Evolutionary conservation across 169 alveolate species (phyloP), one percentile per base, ranked within the genome.

Genomic region (Plasmodium gonderi): DNA sequence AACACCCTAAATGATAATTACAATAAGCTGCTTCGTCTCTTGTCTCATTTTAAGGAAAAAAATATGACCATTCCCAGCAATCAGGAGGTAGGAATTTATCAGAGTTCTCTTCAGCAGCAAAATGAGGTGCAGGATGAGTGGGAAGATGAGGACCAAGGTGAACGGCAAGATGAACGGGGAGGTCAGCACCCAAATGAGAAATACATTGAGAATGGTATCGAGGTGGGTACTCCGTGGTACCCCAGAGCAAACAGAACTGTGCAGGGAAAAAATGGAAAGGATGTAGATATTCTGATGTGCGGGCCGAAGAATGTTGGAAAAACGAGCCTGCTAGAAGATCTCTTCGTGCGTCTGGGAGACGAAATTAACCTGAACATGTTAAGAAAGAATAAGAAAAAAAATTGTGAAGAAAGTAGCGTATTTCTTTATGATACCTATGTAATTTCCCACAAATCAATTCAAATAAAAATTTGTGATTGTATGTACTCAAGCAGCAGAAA

Each of bases 301-400:
- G 96, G 96, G 2, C 94, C 96, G 1, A 76, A 80, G 47, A 54
- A 36, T 0, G 96, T 93, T 17, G 96, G 96, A 7, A 93, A 93
- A 60, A 93, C 94, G 6, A 87, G 93, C 33, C 47, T 87, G 20
- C 0, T 87, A 23, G 93, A 87, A 51, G 93, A 87, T 60, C 72
- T 87, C n/a, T 87, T 87, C 31, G 93, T 87, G 2, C 64, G 93
- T 1, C 40, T 87, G 2, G 93, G 93, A 26, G 93, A 87, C n/a
- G 93, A 87, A 76, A 42, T 40, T 11, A 87, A 87, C 51, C 64
- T 87, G 7, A 77, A 64, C 31, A 17, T 76, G 20, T 76, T 87
- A 76, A 38, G 93, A 60, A 87, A 87, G 68, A 87, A 87, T 76
- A 87, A 87, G 33, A 87, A 87, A 38, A 60, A 64, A 29, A 64